Percentiles rank a stretch among this genome's conserved stretches.
phyloP scores from a whole-genome alignment of 1,139 yeast genomes.

The Komagataea norvegica region DNA sequence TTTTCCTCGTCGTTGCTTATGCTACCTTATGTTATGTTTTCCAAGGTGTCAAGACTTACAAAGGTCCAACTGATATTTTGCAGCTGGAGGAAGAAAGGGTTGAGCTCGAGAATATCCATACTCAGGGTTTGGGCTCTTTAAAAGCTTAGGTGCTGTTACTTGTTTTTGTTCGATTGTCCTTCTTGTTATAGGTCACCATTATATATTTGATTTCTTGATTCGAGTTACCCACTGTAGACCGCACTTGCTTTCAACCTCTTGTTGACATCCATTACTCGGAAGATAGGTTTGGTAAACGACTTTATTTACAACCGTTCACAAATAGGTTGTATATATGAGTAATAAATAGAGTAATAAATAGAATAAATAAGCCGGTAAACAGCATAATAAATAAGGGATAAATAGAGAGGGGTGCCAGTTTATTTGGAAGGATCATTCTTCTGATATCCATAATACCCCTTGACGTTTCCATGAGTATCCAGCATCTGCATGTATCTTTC shows the following conservation, averaged over 20 bases:
- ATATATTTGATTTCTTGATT: no score
- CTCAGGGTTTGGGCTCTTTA: no score
- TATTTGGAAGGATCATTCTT: conserved; percentile 78
- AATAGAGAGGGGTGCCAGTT: conserved; percentile 11
- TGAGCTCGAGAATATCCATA: not conserved
- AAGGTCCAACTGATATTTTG: conserved; percentile 21
- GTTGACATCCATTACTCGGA: no score
- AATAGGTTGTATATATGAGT: conserved; percentile 2
- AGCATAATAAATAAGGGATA: conserved; percentile 3
- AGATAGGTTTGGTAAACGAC: no score
- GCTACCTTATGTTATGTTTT: conserved; percentile 32
- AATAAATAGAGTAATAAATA: conserved; percentile 4
- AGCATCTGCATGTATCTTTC: conserved; percentile 76
- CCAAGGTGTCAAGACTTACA: conserved; percentile 27
- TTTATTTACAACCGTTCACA: not conserved
- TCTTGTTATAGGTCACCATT: no score
- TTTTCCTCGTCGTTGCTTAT: conserved; percentile 32
- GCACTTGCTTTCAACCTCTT: no score
- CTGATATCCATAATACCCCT: conserved; percentile 78
- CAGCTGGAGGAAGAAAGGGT: conserved; percentile 8
- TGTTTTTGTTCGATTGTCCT: no score
- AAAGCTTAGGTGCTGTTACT: no score
- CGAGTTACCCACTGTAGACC: no score
- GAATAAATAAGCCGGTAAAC: conserved; percentile 13
- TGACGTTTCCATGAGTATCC: conserved; percentile 54